Conservation (phyloP, 2,329 filamentous ascomycete species). For the Thelonectria discophora region DNA sequence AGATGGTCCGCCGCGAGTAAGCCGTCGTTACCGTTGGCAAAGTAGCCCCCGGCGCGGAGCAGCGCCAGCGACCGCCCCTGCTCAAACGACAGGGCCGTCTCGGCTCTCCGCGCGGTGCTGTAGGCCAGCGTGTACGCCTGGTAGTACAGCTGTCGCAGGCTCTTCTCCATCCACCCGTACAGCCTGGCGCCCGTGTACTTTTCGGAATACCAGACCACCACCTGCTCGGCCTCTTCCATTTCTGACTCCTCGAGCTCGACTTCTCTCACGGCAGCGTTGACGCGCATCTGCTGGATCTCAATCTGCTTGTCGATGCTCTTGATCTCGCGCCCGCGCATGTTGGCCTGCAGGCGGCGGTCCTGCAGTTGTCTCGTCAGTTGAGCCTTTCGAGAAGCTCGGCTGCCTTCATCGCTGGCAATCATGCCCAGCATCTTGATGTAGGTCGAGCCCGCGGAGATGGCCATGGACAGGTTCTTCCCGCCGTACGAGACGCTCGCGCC, state of each 20-base stretch:
- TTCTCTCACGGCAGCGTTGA: too few species aligned
- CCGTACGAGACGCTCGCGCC: too few species aligned
- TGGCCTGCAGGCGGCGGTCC: too few species aligned
- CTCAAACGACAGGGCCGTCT: conserved; percentile 23
- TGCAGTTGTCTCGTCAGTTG: neutral
- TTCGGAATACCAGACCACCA: neutral
- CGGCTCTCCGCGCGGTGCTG: conserved; percentile 7
- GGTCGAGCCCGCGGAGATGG: too few species aligned
- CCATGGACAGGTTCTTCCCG: too few species aligned
- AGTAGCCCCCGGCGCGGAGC: neutral
- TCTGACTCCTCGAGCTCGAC: too few species aligned
- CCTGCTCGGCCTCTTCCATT: too few species aligned
- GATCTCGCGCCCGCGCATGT: too few species aligned
- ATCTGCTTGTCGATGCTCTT: neutral
- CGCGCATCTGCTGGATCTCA: neutral
- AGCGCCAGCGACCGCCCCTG: neutral
- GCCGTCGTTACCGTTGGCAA: conserved; percentile 8
- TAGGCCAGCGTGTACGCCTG: conserved; percentile 4
- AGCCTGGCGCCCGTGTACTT: conserved; percentile 21
- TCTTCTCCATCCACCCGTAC: conserved; percentile 16
- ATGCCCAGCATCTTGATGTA: too few species aligned
- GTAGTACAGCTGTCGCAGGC: conserved; percentile 1
- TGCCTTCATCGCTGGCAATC: too few species aligned
- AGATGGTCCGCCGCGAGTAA: conserved; percentile 9
- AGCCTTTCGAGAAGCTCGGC: too few species aligned